Evolutionary conservation across 148 eudicot species (phyloP).

Genomic region (Beta vulgaris): DNA sequence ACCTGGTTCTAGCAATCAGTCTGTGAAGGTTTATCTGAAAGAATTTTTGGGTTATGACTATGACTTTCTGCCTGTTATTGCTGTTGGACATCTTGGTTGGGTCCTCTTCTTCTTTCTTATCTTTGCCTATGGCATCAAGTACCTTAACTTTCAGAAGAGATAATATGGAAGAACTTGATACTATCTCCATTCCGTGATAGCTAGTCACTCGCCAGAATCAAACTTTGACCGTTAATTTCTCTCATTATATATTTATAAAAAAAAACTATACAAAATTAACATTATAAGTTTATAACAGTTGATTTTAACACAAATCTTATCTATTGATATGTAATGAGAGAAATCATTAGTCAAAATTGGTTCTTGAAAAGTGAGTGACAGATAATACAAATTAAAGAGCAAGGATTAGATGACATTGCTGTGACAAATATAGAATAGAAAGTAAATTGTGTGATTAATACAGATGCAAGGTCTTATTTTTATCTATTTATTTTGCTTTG

Average conservation of each 20-base stretch:
- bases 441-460: constrained; percentile 1
- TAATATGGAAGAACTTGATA: constrained; percentile 1
- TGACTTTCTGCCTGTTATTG: constrained; percentile 55
- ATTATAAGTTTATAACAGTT: too few species aligned
- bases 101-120: constrained; percentile 47
- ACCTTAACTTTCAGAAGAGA: constrained; percentile 65
- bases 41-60: constrained; percentile 47
- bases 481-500: not conserved
- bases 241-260: not conserved
- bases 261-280: too few species aligned
- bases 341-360: not conserved
- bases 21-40: constrained; percentile 48
- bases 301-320: too few species aligned
- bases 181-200: not conserved
- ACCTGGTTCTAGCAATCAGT: constrained; percentile 39
- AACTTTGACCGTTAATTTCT: not conserved
- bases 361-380: not conserved
- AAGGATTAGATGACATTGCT: not conserved
- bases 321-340: too few species aligned
- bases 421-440: constrained; percentile 1
- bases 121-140: constrained; percentile 66
- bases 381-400: too few species aligned
- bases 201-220: not conserved
- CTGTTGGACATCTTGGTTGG: constrained; percentile 54
- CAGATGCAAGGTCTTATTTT: not conserved